These are phyloP conservation scores for Lachnellula cervina DNA, from an alignment of 2,329 filamentous ascomycete species.

Conservation along the genomic window DNA sequence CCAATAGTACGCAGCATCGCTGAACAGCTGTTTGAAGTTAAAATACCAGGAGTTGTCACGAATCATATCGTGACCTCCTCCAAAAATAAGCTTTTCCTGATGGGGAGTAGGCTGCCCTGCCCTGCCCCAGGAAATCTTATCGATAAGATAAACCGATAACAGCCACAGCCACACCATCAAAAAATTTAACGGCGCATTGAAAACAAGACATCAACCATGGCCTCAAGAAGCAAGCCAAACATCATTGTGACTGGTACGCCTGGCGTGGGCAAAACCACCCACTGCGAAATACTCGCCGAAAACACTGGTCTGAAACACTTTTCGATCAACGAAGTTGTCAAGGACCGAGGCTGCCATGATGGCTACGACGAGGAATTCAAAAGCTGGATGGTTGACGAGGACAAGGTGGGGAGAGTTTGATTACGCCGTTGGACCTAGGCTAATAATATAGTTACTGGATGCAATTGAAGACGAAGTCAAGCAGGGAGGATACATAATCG, in stretches of 20 bases:
- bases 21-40: no score
- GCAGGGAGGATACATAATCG: slow-evolving; percentile 79
- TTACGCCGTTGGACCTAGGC: neutral
- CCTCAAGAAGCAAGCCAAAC: slow-evolving; percentile 60
- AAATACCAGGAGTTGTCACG: no score
- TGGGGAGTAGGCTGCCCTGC: no score
- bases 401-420: slow-evolving; percentile 59
- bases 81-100: no score
- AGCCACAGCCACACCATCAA: neutral
- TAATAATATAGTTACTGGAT: slow-evolving; percentile 64
- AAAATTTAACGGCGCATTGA: neutral
- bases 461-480: slow-evolving; percentile 78
- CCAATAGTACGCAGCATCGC: no score
- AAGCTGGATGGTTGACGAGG: slow-evolving; percentile 93
- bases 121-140: neutral
- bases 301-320: slow-evolving; percentile 75
- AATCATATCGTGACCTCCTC: no score
- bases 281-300: slow-evolving; percentile 75
- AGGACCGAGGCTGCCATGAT: slow-evolving; percentile 81
- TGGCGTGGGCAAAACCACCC: slow-evolving; percentile 91
- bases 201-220: slow-evolving; percentile 21
- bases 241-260: slow-evolving; percentile 95
- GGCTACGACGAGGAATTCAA: slow-evolving; percentile 80
- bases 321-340: slow-evolving; percentile 86
- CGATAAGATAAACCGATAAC: neutral